Conservation (phyloP, 1,284 basidiomycete species). For the Phaffia rhodozyma region DNA sequence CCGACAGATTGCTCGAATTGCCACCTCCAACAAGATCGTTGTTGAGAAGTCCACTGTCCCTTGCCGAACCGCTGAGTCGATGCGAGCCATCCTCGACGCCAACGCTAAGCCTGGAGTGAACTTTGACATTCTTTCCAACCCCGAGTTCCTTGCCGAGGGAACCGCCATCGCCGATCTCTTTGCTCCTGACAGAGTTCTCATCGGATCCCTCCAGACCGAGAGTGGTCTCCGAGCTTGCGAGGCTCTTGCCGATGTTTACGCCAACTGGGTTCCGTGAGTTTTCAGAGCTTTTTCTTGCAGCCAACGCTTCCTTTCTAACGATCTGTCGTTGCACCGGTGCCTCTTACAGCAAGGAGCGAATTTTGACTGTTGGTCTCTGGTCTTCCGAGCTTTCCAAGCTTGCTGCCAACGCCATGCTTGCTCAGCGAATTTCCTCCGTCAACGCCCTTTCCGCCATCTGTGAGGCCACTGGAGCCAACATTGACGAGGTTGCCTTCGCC, state of each 20-base stretch:
- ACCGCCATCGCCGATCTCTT: conserved; percentile 87
- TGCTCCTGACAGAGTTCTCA: conserved; percentile 85
- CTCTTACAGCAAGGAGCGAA: conserved; percentile 50
- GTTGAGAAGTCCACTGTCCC: conserved; percentile 99
- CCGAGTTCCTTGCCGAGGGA: conserved; percentile 96
- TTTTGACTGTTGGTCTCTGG: conserved; percentile 94
- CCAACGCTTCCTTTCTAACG: background rate
- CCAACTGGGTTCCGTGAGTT: conserved; percentile 86
- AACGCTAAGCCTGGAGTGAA: conserved; percentile 83
- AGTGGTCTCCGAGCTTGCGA: conserved; percentile 73
- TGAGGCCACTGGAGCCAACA: conserved; percentile 98
- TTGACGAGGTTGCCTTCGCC: conserved; percentile 92
- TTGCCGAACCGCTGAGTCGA: conserved; percentile 94
- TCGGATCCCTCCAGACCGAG: conserved; percentile 80
- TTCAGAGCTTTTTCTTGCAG: background rate
- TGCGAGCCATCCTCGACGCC: conserved; percentile 96
- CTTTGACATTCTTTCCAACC: conserved; percentile 98
- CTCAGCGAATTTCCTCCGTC: conserved; percentile 93
- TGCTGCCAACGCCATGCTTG: conserved; percentile 97
- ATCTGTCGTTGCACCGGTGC: background rate
- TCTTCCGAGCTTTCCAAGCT: conserved; percentile 97
- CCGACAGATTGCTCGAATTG: conserved; percentile 84
- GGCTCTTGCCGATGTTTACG: conserved; percentile 68
- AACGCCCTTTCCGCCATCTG: conserved; percentile 98
- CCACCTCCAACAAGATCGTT: conserved; percentile 88